Base-by-base conservation (phyloP, 1,139 yeast genomes). In the Kodamaea plutei region DNA sequence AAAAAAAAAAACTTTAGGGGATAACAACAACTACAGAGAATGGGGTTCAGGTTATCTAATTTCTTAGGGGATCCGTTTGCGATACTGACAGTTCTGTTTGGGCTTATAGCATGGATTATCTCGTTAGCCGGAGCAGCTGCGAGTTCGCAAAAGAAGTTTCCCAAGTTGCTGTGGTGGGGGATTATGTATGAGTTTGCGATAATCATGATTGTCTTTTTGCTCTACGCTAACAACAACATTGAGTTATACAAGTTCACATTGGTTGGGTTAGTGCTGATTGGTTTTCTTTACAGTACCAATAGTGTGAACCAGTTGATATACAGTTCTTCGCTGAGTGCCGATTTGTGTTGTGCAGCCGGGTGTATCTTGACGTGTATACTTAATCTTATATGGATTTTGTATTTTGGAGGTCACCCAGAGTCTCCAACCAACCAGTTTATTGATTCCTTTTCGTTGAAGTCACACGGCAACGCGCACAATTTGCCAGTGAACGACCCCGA, bases 101-200 rank as follows among this genome's bases (percentile, higher is more conserved):
- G 83, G 2, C 43, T 75, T 12, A 62, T 81, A 22, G 62, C 85
- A 4, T 91, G 97, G 97, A 65, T 87, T 37, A 74, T 91, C 28
- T 84, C 95, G 8, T 67, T 91, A 34, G 93, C 81, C 4, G 96
- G 96, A 2, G 85, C 95, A 8, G 79, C 84, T 10, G 79, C 93
- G 13, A 11, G 23, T 4, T 10, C 12, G 11, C 59, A 70, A 8
- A 47, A 44, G 25, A 47, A 46, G 8, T 85, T 80, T 53, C 96
- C 96, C 2, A 75, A 78, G 43, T 84, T 91, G 56, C 75, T 93
- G 6, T 91, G 98, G 98, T 91, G 98, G 98, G 95, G 95, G 3
- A 59, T 91, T n/a, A 91, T 84, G 6, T 91, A 79, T 50, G 79
- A 91, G 59, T 64, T 88, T 20, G 43, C 84, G 21, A 51, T 87